Conservation (phyloP, 1,139 yeast species). For the Suhomyces yuchorum region DNA sequence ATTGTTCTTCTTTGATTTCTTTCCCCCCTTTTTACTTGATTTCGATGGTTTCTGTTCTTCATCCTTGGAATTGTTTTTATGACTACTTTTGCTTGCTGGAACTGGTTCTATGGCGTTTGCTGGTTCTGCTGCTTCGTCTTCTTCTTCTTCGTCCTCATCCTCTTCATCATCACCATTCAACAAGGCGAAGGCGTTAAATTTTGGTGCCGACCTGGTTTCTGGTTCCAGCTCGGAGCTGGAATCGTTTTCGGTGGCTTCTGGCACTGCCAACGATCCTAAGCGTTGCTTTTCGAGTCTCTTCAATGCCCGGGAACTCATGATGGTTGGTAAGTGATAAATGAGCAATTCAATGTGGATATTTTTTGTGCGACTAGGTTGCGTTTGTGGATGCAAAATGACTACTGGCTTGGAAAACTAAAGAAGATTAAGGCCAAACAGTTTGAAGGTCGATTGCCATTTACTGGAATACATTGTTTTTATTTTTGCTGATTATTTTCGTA, state of each 20-base stretch:
- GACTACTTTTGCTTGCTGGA: no score
- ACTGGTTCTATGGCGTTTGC: no score
- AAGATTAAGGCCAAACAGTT: no score
- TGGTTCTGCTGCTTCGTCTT: slow-evolving; percentile 21
- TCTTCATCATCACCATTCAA: slow-evolving; percentile 44
- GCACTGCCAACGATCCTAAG: slow-evolving; percentile 29
- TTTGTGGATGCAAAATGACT: slow-evolving; percentile 12
- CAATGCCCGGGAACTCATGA: slow-evolving; percentile 72
- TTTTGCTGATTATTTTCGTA: no score
- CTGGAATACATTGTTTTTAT: no score
- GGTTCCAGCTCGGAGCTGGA: slow-evolving; percentile 10
- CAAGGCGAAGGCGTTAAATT: slow-evolving; percentile 57
- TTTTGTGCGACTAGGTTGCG: slow-evolving; percentile 7
- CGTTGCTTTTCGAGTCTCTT: slow-evolving; percentile 51
- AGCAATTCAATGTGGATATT: neutral
- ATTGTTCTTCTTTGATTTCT: slow-evolving; percentile 15
- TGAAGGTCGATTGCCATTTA: no score
- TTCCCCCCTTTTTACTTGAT: slow-evolving; percentile 22
- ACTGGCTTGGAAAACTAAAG: no score
- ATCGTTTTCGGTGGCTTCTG: neutral
- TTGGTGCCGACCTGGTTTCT: slow-evolving; percentile 17
- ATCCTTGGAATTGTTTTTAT: slow-evolving; percentile 13
- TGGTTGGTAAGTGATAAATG: neutral
- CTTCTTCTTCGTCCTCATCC: slow-evolving; percentile 23
- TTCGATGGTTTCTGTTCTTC: slow-evolving; percentile 3